Percentiles rank a stretch among this genome's conserved stretches.
Evolutionary conservation across 768 basidiomycete species (phyloP).

Genomic region (Tulasnella sp.): DNA sequence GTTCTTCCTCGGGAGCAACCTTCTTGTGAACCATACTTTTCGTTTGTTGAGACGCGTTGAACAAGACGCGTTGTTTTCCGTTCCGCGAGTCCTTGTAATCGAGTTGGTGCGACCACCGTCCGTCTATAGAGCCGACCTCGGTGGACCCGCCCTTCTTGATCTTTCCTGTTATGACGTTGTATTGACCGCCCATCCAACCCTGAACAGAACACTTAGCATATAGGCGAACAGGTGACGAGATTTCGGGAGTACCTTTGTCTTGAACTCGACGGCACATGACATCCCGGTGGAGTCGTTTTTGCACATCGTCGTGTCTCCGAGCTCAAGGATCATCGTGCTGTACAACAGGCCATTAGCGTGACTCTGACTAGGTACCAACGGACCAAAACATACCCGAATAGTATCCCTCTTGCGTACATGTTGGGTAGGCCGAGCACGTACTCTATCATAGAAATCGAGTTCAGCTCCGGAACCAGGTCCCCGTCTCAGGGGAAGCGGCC

Average conservation of each 20-base stretch:
- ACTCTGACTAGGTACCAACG: constrained; percentile 46
- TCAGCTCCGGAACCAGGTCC: neutral
- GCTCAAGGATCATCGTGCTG: constrained; percentile 83
- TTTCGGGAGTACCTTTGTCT: constrained; percentile 62
- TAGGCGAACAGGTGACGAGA: neutral
- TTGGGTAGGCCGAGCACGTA: constrained; percentile 95
- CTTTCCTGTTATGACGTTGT: constrained; percentile 80
- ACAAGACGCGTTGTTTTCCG: constrained; percentile 61
- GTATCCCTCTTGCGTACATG: constrained; percentile 78
- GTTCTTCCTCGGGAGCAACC: constrained; percentile 75
- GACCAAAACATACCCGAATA: constrained; percentile 4
- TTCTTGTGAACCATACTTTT: constrained; percentile 65
- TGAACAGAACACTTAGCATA: neutral
- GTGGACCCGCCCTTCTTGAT: constrained; percentile 44
- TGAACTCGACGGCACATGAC: constrained; percentile 84
- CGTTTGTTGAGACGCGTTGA: constrained; percentile 70
- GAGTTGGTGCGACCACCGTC: constrained; percentile 86
- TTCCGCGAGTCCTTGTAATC: constrained; percentile 62
- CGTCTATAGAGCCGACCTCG: constrained; percentile 76
- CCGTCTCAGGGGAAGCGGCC: constrained; percentile 22
- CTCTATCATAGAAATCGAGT: constrained; percentile 32
- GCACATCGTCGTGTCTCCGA: constrained; percentile 81
- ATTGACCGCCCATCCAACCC: constrained; percentile 48
- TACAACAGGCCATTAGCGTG: neutral
- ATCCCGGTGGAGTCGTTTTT: constrained; percentile 69